Evolutionary conservation across 179 eudicot genomes (phyloP), one percentile per base, ranked within the genome.

Genomic region (Pouteria campechiana): DNA sequence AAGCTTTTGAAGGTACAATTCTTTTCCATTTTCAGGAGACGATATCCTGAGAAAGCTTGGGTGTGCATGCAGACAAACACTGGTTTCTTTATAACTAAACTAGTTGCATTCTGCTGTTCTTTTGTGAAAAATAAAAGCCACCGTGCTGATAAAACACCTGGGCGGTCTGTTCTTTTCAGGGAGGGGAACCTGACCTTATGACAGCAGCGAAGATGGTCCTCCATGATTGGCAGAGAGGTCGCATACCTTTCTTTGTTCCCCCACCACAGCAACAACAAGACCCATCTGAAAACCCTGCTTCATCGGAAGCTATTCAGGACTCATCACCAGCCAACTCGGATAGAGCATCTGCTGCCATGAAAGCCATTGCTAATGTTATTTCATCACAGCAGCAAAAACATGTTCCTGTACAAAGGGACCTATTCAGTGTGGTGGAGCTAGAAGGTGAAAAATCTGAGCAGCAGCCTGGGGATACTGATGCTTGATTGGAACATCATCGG

Each of bases 151-250:
- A n/a, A n/a, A n/a, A n/a, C n/a, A n/a, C n/a, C n/a, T n/a, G n/a
- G n/a, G n/a, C n/a, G n/a, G n/a, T n/a, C n/a, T n/a, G n/a, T n/a
- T n/a, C n/a, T n/a, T n/a, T 25, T 17, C 58, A 84, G 90, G 95
- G 95, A 19, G 98, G 94, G 18, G 98, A 86, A 51, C 98, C 98
- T 11, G 95, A 85, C 64, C 54, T 67, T 49, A 86, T 55, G 78
- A 90, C 93, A 11, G 95, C 68, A 12, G 95, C 86, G 37, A 90
- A 90, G 68, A 86, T 90, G 98, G 63, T 86, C 47, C 78, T 86
- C 14, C 83, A 79, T 38, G 98, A 90, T 57, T 90, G 98, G 95
- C 98, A 90, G 61, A 76, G 94, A 50, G 95, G 98, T 30, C 81
- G 77, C 58, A 82, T 90, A 63, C 98, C 98, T 2, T 86, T 86